phyloP scores from a whole-genome alignment of 345 rosid species.

The Euphorbia lathyris region DNA sequence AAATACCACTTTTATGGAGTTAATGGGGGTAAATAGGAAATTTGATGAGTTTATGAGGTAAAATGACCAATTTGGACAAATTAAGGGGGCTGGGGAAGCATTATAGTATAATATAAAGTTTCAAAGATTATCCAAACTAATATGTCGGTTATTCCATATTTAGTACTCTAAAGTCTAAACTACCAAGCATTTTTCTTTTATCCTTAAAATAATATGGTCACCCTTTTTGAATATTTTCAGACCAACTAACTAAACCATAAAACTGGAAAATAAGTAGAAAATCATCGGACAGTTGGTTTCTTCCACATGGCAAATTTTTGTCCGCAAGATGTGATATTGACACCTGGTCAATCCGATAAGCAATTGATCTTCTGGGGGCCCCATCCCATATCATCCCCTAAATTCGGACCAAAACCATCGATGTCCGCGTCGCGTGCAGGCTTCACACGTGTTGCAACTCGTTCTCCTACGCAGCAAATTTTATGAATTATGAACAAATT shows the following conservation, averaged over 20 bases:
- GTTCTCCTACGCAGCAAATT: too few relatives aligned
- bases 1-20: too few relatives aligned
- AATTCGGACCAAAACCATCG: background rate
- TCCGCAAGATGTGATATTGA: background rate
- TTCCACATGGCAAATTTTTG: background rate
- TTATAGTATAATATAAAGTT: too few relatives aligned
- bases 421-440: background rate
- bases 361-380: constrained; percentile 5
- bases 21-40: too few relatives aligned
- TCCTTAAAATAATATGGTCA: too few relatives aligned
- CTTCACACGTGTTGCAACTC: background rate
- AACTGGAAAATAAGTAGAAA: background rate
- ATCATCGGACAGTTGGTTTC: background rate
- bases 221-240: background rate
- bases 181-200: background rate
- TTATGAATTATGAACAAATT: too few relatives aligned
- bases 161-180: background rate
- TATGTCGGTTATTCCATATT: background rate
- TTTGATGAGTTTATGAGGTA: too few relatives aligned
- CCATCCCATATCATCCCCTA: too few relatives aligned
- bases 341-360: background rate
- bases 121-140: background rate
- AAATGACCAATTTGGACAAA: too few relatives aligned
- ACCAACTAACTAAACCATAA: constrained; percentile 13
- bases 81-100: too few relatives aligned